A percentile compares a stretch with the other conserved stretches of the same genome.
phyloP scores from a whole-genome alignment of 331 rosid species.

The Quercus lobata region DNA sequence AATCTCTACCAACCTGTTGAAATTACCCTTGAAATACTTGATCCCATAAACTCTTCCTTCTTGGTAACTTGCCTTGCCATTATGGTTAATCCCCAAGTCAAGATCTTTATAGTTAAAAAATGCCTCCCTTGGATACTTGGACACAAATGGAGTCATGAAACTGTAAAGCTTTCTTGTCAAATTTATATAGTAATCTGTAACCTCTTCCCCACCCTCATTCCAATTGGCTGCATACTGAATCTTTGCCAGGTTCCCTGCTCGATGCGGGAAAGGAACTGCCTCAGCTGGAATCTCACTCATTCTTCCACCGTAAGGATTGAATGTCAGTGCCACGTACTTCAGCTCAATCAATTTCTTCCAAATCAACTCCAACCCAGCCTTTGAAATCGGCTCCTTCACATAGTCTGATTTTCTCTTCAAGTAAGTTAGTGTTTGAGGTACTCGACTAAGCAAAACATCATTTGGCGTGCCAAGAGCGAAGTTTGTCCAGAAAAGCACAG shows the following conservation, averaged over 20 bases:
- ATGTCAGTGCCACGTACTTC: slow-evolving; percentile 21
- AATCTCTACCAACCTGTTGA: slow-evolving; percentile 30
- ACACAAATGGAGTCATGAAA: slow-evolving; percentile 42
- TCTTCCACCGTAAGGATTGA: slow-evolving; percentile 53
- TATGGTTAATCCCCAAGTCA: slow-evolving; percentile 15
- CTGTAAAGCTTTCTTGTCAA: slow-evolving; percentile 15
- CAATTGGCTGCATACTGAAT: slow-evolving; percentile 32
- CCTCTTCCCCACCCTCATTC: slow-evolving; percentile 11
- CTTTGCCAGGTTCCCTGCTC: slow-evolving; percentile 35
- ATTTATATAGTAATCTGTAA: background rate
- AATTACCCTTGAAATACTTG: slow-evolving; percentile 43
- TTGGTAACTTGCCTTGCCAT: slow-evolving; percentile 16
- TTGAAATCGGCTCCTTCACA: slow-evolving; percentile 34
- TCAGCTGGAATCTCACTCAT: slow-evolving; percentile 30
- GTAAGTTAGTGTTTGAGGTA: background rate
- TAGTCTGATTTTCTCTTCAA: slow-evolving; percentile 58
- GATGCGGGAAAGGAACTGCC: slow-evolving; percentile 46
- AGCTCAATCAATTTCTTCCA: slow-evolving; percentile 43
- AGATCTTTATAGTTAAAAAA: slow-evolving; percentile 37
- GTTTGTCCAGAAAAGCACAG: slow-evolving; percentile 20
- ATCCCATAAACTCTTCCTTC: slow-evolving; percentile 46
- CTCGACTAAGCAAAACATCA: slow-evolving; percentile 28
- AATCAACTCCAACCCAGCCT: slow-evolving; percentile 25
- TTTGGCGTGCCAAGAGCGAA: slow-evolving; percentile 6
- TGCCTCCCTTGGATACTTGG: slow-evolving; percentile 37